Evolutionary conservation across 352 stramenopile genomes (phyloP), one percentile per base, ranked within the genome.

Genomic region (Phytophthora meadii): DNA sequence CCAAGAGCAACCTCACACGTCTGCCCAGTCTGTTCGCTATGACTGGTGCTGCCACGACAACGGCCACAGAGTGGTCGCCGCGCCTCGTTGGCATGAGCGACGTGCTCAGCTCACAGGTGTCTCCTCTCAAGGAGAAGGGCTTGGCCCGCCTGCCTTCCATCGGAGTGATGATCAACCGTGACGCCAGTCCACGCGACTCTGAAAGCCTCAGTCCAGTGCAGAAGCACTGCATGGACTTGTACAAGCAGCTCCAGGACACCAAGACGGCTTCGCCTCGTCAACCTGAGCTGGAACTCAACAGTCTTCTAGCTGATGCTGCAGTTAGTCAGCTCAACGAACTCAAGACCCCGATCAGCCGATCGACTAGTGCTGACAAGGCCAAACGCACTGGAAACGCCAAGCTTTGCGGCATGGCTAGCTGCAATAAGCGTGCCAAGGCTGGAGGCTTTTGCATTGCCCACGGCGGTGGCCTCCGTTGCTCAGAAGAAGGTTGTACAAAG

Each of bases 361-460:
- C n/a, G 34, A 45, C 54, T 36, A 48, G 41, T 3, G 39, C 14
- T 14, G 47, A 51, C 3, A 70, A 77, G 36, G 40, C 34, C 55
- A 87, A 87, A 42, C 82, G 80, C 32, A 73, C 68, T 2, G 88
- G 69, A 67, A 85, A 72, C 42, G 82, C 85, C 57, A 94, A 94
- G 65, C 70, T 93, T n/a, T 94, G 87, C 56, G 84, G 80, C 15
- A 84, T 92, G 66, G 53, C 72, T 12, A 74, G 86, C 5, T 95
- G 87, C 70, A 81, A 76, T 45, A 95, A 95, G 55, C 84, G 84
- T 61, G 84, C 87, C 36, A 95, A 95, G 66, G 82, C 81, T 15
- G 84, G 87, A 37, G 87, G 87, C 19, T 89, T 85, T 57, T 95
- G 87, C 53, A 95, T 93, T 34, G 84, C 84, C 0, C 87, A 93